These are phyloP conservation scores for Sphaerulina populicola DNA, from an alignment of 2,329 filamentous ascomycete species.

Conservation along the genomic window DNA sequence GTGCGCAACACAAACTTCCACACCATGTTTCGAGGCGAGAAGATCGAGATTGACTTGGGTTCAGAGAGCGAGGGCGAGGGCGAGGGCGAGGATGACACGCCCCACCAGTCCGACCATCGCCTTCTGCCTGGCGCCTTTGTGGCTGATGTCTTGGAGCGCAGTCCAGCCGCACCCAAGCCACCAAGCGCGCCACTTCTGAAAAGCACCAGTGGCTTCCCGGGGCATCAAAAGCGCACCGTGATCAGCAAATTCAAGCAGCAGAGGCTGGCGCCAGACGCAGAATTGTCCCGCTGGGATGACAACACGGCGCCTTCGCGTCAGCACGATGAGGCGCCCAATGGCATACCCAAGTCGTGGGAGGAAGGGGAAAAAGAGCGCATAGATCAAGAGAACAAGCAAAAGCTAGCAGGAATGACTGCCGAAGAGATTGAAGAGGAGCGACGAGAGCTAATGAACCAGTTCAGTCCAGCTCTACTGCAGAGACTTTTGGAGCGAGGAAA, in stretches of 20 bases:
- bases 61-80: conserved; percentile 34
- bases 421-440: conserved; percentile 74
- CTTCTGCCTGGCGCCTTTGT: conserved; percentile 43
- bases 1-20: not conserved
- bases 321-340: conserved; percentile 5
- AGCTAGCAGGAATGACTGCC: conserved; percentile 67
- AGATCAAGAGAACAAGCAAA: conserved; percentile 69
- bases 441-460: conserved; percentile 65
- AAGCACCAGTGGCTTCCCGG: conserved; percentile 65
- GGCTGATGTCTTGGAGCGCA: conserved; percentile 72
- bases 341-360: conserved; percentile 30
- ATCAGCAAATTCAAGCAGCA: conserved; percentile 74
- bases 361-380: conserved; percentile 62
- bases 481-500: conserved; percentile 67
- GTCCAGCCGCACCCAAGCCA: conserved; percentile 50
- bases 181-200: conserved; percentile 56
- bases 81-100: conserved; percentile 26
- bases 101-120: conserved; percentile 1
- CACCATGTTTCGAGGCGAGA: conserved; percentile 47
- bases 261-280: conserved; percentile 8
- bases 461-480: conserved; percentile 69
- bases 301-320: not conserved
- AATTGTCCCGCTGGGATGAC: not conserved
- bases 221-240: conserved; percentile 67
- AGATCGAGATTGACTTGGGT: conserved; percentile 53